A percentile compares a stretch with the other conserved stretches of the same genome.
Evolutionary conservation across 805 yeast species (phyloP).

Genomic region (Wickerhamomyces alni): DNA sequence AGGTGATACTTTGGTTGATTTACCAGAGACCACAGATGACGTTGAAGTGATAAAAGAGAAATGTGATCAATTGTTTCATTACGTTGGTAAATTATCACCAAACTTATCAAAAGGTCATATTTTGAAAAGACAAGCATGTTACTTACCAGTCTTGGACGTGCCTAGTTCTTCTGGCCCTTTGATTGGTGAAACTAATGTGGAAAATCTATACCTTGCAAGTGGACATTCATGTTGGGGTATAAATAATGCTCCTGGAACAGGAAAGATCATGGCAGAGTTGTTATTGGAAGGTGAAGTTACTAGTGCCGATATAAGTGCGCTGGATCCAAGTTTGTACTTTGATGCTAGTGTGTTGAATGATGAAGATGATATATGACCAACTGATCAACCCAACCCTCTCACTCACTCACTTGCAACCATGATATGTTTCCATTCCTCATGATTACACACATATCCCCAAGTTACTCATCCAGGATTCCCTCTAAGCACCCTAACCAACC

Average conservation of each 20-base stretch:
- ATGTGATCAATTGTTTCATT: conserved; percentile 80
- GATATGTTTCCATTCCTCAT: too few relatives aligned
- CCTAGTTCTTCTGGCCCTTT: conserved; percentile 91
- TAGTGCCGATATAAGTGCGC: conserved; percentile 72
- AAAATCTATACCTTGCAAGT: conserved; percentile 69
- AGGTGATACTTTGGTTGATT: conserved; percentile 83
- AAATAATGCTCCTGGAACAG: conserved; percentile 95
- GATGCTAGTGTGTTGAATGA: conserved; percentile 49
- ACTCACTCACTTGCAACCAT: too few relatives aligned
- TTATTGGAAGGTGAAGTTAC: conserved; percentile 75
- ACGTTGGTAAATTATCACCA: conserved; percentile 71
- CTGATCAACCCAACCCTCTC: too few relatives aligned
- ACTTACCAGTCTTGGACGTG: conserved; percentile 88
- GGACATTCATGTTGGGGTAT: conserved; percentile 99
- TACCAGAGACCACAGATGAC: conserved; percentile 92
- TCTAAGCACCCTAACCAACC: conserved; percentile 57
- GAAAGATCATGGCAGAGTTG: conserved; percentile 85
- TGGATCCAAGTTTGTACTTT: conserved; percentile 84
- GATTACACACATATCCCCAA: too few relatives aligned
- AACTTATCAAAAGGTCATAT: conserved; percentile 69
- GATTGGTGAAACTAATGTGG: conserved; percentile 89
- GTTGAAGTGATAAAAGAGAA: conserved; percentile 82
- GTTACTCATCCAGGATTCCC: too few relatives aligned
- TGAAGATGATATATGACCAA: too few relatives aligned
- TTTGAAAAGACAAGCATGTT: conserved; percentile 86